phyloP scores from a whole-genome alignment of 495 filamentous ascomycete species.

The Neurospora terricola region DNA sequence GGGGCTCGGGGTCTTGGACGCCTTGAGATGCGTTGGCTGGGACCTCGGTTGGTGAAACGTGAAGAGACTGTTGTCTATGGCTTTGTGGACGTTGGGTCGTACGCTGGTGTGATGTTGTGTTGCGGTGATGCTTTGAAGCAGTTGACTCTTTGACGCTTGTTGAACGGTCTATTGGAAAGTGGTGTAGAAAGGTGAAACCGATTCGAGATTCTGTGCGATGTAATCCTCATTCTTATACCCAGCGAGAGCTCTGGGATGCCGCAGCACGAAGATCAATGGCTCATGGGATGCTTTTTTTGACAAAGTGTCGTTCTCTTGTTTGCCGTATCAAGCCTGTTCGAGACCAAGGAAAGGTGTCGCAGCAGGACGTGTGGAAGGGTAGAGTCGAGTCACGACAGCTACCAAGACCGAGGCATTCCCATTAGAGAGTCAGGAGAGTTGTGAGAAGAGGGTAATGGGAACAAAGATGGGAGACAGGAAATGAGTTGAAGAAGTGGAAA shows the following conservation, averaged over 20 bases:
- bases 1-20: not conserved
- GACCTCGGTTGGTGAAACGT: not conserved
- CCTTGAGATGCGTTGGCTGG: not conserved
- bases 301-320: not conserved
- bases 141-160: not conserved
- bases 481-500: not conserved
- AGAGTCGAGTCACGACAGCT: not conserved
- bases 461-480: not conserved
- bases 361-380: not conserved
- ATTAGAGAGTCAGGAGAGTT: not conserved
- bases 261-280: not conserved
- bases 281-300: not conserved
- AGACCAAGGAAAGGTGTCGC: not conserved
- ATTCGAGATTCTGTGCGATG: not conserved
- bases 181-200: not conserved
- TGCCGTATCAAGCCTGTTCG: not conserved
- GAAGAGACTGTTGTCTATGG: not conserved
- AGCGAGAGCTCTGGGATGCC: not conserved
- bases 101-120: not conserved
- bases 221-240: not conserved
- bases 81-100: not conserved
- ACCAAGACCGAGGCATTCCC: not conserved
- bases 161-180: not conserved
- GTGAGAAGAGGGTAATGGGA: not conserved
- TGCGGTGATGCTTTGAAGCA: not conserved